phyloP scores from a whole-genome alignment of 129 eudicot species.

The Flaveria ramosissima region DNA sequence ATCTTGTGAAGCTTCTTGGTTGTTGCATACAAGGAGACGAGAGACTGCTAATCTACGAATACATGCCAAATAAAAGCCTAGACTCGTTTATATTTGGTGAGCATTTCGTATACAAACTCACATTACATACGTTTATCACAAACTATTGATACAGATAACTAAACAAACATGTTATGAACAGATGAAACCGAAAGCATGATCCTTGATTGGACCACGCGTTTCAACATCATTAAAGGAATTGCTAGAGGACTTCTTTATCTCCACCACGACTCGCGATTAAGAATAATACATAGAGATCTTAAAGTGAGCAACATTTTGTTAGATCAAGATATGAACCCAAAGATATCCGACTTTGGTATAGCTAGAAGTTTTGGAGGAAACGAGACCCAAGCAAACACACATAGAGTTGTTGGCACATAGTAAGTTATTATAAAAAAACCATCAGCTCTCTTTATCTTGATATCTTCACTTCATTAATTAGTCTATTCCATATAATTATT shows the following conservation, averaged over 20 bases:
- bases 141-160: background rate
- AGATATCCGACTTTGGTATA: slow-evolving; percentile 49
- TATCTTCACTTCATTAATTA: background rate
- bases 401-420: slow-evolving; percentile 43
- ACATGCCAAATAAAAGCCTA: slow-evolving; percentile 23
- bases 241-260: slow-evolving; percentile 46
- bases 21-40: slow-evolving; percentile 28
- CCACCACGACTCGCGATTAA: slow-evolving; percentile 40
- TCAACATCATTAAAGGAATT: slow-evolving; percentile 42
- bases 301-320: slow-evolving; percentile 47
- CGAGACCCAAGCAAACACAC: slow-evolving; percentile 36
- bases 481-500: background rate
- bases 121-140: background rate
- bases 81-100: slow-evolving; percentile 33
- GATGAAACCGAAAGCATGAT: background rate
- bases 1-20: slow-evolving; percentile 25
- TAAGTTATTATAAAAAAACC: background rate
- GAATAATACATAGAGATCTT: slow-evolving; percentile 47
- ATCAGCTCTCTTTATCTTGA: background rate
- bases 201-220: slow-evolving; percentile 40
- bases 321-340: slow-evolving; percentile 41
- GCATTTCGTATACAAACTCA: background rate
- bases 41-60: slow-evolving; percentile 15
- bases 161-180: background rate
- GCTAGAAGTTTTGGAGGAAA: slow-evolving; percentile 43